Evolutionary conservation across 2,329 filamentous ascomycete genomes (phyloP), one percentile per base, ranked within the genome.

Genomic region (Verticillium nonalfalfae): DNA sequence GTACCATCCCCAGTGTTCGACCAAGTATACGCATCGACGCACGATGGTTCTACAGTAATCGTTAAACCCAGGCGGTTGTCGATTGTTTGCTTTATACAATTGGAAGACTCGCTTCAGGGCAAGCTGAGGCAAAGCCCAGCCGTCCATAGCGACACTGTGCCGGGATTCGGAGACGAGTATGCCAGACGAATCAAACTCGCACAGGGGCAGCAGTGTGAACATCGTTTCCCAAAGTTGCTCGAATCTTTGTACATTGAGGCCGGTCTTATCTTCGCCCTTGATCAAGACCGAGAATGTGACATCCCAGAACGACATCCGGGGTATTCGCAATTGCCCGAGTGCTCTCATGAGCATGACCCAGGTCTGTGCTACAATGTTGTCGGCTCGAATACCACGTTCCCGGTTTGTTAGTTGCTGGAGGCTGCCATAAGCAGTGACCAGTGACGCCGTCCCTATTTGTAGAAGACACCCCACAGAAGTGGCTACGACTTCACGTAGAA

Each of bases 1-100:
- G 40, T 77, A 77, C 87, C 87, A 90, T 4, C 85, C 85, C 87
- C 87, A 90, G 70, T 86, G 81, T 61, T 81, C 76, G 56, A 88
- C 82, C 10, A 89, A 78, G 68, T 83, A 83, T 68, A 89, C 81
- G 64, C 87, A 90, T 35, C 87, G 82, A 18, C 79, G 78, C 36
- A 89, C 74, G 4, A 87, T 69, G 6, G 84, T 81, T 18, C 83
- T 80, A 63, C 84, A 87, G 67, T 90, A 90, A 62, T 84, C 82
- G 65, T 88, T 89, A 76, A 89, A 89, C 67, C 84, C 83, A 1
- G 85, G 77, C 1, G 80, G 72, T 66, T 89, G 86, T 26, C 78
- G 78, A 2, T 72, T 68, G 60, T 86, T 84, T n/a, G 73, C 72
- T 63, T 78, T 77, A 68, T 89, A 90, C 2, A 87, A 68, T 21